Conservation (phyloP, 2,329 filamentous ascomycete species). For the Huntiella moniliformis region DNA sequence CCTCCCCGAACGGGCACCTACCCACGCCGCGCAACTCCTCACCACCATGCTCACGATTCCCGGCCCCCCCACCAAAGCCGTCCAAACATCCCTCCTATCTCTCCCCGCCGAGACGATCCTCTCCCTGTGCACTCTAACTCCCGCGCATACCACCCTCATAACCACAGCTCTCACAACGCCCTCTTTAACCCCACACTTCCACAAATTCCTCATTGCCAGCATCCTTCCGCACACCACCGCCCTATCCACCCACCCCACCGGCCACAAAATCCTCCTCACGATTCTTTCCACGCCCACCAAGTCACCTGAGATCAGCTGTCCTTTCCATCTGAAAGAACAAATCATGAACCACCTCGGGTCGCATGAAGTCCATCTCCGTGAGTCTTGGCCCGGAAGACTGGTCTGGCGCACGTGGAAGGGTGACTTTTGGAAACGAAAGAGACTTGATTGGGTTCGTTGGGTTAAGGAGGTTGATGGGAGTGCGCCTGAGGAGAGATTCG, state of each 20-base stretch:
- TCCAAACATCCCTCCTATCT: slow-evolving; percentile 52
- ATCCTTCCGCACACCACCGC: slow-evolving; percentile 26
- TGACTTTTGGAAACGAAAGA: slow-evolving; percentile 34
- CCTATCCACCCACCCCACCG: slow-evolving; percentile 30
- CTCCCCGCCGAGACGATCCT: slow-evolving; percentile 37
- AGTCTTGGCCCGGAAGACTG: slow-evolving; percentile 34
- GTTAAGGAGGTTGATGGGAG: slow-evolving; percentile 25
- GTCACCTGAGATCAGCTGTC: slow-evolving; percentile 26
- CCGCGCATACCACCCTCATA: slow-evolving; percentile 30
- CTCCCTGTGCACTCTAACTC: slow-evolving; percentile 40
- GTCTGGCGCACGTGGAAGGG: slow-evolving; percentile 41
- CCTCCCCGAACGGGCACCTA: slow-evolving; percentile 13
- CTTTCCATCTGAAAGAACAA: slow-evolving; percentile 39
- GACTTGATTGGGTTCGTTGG: slow-evolving; percentile 37
- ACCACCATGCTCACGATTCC: slow-evolving; percentile 61
- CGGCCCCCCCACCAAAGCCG: slow-evolving; percentile 46
- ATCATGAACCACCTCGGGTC: slow-evolving; percentile 30
- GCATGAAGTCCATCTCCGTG: slow-evolving; percentile 30
- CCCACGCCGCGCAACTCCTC: slow-evolving; percentile 65
- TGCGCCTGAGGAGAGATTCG: slow-evolving; percentile 7
- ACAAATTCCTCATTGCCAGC: slow-evolving; percentile 33
- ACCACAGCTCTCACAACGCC: slow-evolving; percentile 30
- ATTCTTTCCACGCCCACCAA: slow-evolving; percentile 31
- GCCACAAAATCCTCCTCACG: slow-evolving; percentile 31
- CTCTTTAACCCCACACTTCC: slow-evolving; percentile 31